Conservation (phyloP, 345 rosid genomes). For the Brassica nigra region DNA sequence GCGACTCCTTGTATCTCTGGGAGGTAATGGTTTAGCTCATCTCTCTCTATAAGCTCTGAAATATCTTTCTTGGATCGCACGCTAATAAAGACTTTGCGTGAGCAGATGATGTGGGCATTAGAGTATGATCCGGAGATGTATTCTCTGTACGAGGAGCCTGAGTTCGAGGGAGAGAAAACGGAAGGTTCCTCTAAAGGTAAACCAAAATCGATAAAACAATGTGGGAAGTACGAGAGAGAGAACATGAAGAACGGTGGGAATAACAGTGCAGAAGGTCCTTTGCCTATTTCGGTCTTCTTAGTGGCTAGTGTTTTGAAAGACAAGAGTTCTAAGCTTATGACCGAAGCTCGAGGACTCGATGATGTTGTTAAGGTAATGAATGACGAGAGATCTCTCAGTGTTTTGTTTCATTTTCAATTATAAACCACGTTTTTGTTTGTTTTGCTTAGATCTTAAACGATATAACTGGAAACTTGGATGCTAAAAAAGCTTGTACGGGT, state of each 20-base stretch:
- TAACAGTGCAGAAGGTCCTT: constrained; percentile 58
- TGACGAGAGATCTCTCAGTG: not conserved
- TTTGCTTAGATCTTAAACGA: constrained; percentile 77
- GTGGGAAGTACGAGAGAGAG: constrained; percentile 89
- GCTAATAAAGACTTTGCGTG: not conserved
- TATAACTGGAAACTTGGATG: constrained; percentile 88
- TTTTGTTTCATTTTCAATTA: no score
- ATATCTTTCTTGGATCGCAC: not conserved
- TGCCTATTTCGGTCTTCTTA: constrained; percentile 90
- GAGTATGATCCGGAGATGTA: constrained; percentile 91
- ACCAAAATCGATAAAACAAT: constrained; percentile 63
- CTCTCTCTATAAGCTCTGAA: not conserved
- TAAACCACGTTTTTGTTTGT: not conserved
- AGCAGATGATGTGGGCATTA: constrained; percentile 99
- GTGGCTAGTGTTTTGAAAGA: constrained; percentile 98
- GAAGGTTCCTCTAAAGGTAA: constrained; percentile 62
- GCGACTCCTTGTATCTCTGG: constrained; percentile 97
- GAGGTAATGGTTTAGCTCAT: constrained; percentile 56
- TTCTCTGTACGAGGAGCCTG: constrained; percentile 66
- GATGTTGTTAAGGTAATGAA: constrained; percentile 80
- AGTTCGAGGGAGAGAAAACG: constrained; percentile 45
- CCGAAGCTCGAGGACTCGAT: constrained; percentile 91
- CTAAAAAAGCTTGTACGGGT: constrained; percentile 84
- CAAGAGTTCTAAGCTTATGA: constrained; percentile 76
- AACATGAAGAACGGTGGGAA: constrained; percentile 64